Evolutionary conservation across 352 stramenopile genomes (phyloP).

Genomic region (Globisporangium okanoganense): DNA sequence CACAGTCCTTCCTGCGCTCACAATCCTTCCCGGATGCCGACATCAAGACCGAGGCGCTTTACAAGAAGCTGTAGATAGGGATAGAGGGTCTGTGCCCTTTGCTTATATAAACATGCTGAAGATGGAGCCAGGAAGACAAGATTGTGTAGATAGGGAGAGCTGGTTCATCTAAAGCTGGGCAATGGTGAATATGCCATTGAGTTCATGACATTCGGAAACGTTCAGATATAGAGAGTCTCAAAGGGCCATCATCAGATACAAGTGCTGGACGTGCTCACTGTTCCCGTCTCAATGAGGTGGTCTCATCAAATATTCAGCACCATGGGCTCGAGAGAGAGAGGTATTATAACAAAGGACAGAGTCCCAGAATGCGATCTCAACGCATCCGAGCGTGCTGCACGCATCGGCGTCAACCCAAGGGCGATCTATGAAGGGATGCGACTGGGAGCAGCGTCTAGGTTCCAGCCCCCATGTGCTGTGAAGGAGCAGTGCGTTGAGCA

Average conservation of each 20-base stretch:
- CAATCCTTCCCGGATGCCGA: constrained; percentile 69
- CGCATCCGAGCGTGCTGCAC: neutral
- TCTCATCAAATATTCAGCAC: neutral
- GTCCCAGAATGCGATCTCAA: neutral
- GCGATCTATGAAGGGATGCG: neutral
- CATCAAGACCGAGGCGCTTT: constrained; percentile 58
- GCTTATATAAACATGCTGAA: neutral
- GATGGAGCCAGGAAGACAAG: neutral
- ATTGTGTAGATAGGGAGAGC: neutral
- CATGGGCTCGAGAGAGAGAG: neutral
- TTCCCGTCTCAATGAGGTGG: neutral
- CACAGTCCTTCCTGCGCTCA: constrained; percentile 68
- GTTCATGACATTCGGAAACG: neutral
- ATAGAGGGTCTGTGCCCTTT: neutral
- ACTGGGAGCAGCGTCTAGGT: neutral
- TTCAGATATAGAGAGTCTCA: neutral
- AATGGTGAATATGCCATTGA: neutral
- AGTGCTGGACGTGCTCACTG: neutral
- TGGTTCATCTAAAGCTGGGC: neutral
- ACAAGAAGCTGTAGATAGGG: constrained; percentile 27
- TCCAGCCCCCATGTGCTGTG: neutral
- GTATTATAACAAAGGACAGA: neutral
- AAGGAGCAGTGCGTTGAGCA: neutral
- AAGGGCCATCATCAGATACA: neutral
- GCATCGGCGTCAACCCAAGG: neutral